A percentile compares a stretch with the other conserved stretches of the same genome.
These are phyloP conservation scores for Starmerella floricola DNA, from an alignment of 805 yeast species.

Conservation along the genomic window DNA sequence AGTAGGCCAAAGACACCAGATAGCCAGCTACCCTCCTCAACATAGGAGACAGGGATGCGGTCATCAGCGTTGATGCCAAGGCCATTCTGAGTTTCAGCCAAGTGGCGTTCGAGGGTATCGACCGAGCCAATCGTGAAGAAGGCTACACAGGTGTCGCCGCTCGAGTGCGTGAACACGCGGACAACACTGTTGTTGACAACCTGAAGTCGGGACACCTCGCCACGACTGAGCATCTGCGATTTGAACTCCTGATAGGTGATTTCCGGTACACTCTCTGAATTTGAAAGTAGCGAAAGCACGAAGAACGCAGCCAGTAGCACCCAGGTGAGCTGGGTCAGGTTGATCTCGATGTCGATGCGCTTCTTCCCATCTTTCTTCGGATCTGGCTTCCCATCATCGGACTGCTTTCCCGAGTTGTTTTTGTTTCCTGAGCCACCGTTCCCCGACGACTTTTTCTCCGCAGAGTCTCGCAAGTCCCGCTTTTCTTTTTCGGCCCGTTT, in stretches of 20 bases:
- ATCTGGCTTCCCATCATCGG: neutral
- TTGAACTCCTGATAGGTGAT: constrained; percentile 75
- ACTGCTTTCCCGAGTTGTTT: no score
- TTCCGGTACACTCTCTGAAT: constrained; percentile 24
- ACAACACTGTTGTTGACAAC: constrained; percentile 67
- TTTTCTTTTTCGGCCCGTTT: constrained; percentile 1
- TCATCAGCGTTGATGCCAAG: constrained; percentile 55
- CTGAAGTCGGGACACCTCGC: constrained; percentile 58
- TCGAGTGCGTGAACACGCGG: constrained; percentile 23
- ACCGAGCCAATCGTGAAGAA: constrained; percentile 81
- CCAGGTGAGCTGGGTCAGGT: constrained; percentile 22
- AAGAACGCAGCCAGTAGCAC: constrained; percentile 18
- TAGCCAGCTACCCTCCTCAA: constrained; percentile 53
- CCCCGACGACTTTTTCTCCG: neutral
- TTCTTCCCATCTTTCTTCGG: constrained; percentile 1
- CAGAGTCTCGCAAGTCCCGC: neutral
- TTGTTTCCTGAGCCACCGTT: neutral
- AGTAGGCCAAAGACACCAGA: constrained; percentile 56
- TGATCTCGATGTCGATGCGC: constrained; percentile 22
- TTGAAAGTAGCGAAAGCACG: constrained; percentile 19
- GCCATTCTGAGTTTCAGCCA: constrained; percentile 59
- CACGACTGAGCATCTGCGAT: constrained; percentile 61
- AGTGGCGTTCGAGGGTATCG: constrained; percentile 71
- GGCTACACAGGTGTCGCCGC: constrained; percentile 36
- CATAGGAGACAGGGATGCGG: constrained; percentile 65